Conservation (phyloP, 2,329 filamentous ascomycete species). For the Colletotrichum zoysiae region DNA sequence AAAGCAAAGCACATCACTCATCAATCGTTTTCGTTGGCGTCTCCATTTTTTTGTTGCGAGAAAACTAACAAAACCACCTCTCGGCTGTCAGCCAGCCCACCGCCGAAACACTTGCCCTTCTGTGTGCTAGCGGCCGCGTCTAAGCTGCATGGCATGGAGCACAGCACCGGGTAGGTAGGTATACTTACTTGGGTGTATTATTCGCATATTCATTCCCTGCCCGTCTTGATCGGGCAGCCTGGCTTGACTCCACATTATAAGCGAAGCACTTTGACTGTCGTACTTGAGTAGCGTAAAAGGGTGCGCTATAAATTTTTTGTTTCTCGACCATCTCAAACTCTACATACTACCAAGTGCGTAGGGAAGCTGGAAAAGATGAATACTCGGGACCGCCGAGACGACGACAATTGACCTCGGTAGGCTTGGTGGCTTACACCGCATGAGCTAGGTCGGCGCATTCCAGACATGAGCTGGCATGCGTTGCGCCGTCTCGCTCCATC, state of each 20-base stretch:
- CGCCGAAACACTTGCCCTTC: conserved; percentile 38
- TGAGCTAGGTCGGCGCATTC: background rate
- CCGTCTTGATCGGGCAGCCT: background rate
- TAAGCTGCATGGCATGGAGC: conserved; percentile 28
- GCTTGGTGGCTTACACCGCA: no score
- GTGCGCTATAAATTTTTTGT: no score
- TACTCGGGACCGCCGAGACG: no score
- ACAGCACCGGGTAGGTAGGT: background rate
- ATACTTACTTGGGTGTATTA: no score
- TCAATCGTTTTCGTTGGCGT: background rate
- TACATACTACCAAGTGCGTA: background rate
- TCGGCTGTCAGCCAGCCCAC: background rate
- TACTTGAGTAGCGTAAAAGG: no score
- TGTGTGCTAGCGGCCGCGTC: conserved; percentile 32
- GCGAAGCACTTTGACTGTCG: background rate
- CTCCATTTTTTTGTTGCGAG: no score
- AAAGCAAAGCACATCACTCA: conserved; percentile 9
- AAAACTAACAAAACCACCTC: background rate
- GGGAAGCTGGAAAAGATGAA: background rate
- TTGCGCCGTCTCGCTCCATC: background rate
- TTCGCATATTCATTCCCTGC: background rate
- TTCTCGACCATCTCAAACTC: no score
- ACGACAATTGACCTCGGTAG: background rate
- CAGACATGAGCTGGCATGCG: background rate
- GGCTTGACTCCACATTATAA: background rate